Evolutionary conservation across 2,329 filamentous ascomycete genomes (phyloP).

Genomic region (Emericellopsis cladophorae): DNA sequence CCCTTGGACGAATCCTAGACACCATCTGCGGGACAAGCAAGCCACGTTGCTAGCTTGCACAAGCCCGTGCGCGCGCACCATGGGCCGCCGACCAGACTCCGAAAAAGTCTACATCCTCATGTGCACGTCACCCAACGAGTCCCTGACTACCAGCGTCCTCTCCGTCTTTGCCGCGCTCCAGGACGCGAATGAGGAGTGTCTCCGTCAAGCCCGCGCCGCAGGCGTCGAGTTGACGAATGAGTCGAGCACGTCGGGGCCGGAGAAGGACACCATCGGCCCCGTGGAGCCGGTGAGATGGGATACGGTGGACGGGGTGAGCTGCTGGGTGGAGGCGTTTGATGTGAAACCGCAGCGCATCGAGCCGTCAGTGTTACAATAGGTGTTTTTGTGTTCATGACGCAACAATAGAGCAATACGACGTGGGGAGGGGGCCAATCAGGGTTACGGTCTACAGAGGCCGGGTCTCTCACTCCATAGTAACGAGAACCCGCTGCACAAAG

Average conservation of each 20-base stretch:
- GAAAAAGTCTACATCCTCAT: constrained; percentile 17
- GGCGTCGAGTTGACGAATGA: constrained; percentile 9
- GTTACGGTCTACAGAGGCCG: no score
- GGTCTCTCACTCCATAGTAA: no score
- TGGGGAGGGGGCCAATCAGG: no score
- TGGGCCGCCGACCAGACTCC: neutral
- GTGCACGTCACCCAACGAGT: constrained; percentile 12
- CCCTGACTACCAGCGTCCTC: constrained; percentile 11
- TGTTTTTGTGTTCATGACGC: no score
- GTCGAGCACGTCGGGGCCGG: constrained; percentile 5
- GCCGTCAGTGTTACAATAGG: no score
- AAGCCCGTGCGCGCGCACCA: no score
- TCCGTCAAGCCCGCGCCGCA: constrained; percentile 13
- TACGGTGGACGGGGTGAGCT: constrained; percentile 18
- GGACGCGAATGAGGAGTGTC: constrained; percentile 21
- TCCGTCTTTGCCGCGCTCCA: constrained; percentile 18
- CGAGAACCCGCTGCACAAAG: no score
- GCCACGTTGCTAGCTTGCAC: no score
- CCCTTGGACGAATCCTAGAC: no score
- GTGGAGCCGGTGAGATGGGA: constrained; percentile 20
- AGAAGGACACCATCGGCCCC: constrained; percentile 6
- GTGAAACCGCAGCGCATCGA: constrained; percentile 10
- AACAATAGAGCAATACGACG: no score
- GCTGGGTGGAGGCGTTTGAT: constrained; percentile 23
- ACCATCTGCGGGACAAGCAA: no score